A percentile compares a stretch with the other conserved stretches of the same genome.
phyloP scores from a whole-genome alignment of 176 grass and related monocot species.

The Areca catechu region DNA sequence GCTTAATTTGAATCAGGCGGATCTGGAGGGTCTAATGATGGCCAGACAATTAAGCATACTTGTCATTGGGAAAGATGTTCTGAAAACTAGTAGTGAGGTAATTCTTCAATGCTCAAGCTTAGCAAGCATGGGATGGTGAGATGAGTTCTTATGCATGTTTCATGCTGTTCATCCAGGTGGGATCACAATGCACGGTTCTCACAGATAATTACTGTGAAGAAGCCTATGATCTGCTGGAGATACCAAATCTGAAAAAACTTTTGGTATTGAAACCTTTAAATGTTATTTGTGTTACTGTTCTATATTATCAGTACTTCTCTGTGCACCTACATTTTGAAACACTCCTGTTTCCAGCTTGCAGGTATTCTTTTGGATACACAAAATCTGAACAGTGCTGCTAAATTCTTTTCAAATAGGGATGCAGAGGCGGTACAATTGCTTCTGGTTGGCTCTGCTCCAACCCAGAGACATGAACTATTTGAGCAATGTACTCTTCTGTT shows the following conservation, averaged over 20 bases:
- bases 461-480: slow-evolving; percentile 43
- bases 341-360: slow-evolving; percentile 39
- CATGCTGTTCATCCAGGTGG: slow-evolving; percentile 33
- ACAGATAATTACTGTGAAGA: slow-evolving; percentile 45
- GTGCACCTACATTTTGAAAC: neutral
- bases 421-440: slow-evolving; percentile 53
- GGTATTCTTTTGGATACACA: slow-evolving; percentile 53
- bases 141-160: slow-evolving; percentile 32
- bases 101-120: slow-evolving; percentile 21
- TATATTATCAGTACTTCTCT: neutral
- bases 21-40: slow-evolving; percentile 51
- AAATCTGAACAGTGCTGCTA: slow-evolving; percentile 31
- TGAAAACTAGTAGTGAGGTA: slow-evolving; percentile 50
- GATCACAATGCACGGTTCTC: slow-evolving; percentile 46
- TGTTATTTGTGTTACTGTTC: slow-evolving; percentile 4
- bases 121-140: slow-evolving; percentile 1
- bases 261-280: slow-evolving; percentile 31
- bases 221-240: slow-evolving; percentile 39
- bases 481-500: slow-evolving; percentile 47
- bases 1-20: slow-evolving; percentile 32
- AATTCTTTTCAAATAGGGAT: slow-evolving; percentile 41
- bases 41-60: slow-evolving; percentile 32
- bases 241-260: slow-evolving; percentile 40
- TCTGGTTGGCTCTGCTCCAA: slow-evolving; percentile 24
- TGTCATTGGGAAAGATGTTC: slow-evolving; percentile 58